phyloP scores from a whole-genome alignment of 192 early-diverging fungal species.

The Coemansia pectinata region DNA sequence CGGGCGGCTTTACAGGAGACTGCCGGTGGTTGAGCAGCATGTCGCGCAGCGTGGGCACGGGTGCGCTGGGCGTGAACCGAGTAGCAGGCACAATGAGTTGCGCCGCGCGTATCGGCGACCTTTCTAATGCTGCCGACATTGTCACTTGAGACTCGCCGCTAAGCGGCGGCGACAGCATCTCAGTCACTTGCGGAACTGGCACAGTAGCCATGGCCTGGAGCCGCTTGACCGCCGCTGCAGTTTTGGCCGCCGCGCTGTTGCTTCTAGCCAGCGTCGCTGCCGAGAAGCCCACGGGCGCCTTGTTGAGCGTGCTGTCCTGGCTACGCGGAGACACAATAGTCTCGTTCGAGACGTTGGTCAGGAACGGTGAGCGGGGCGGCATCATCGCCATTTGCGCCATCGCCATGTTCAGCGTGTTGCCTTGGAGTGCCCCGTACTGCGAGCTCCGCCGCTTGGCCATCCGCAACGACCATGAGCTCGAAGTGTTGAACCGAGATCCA shows the following conservation, averaged over 20 bases:
- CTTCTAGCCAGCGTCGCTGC: conserved; percentile 21
- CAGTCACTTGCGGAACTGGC: not conserved
- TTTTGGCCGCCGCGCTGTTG: conserved; percentile 51
- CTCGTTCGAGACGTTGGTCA: conserved; percentile 24
- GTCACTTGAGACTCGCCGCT: conserved; percentile 13
- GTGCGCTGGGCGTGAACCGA: conserved; percentile 15
- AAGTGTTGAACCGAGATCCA: conserved; percentile 19
- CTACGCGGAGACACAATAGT: not conserved
- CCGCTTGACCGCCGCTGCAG: conserved; percentile 42
- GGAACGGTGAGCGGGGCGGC: conserved; percentile 46
- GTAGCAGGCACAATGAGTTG: conserved; percentile 4
- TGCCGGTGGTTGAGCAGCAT: conserved; percentile 36
- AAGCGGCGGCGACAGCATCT: conserved; percentile 23
- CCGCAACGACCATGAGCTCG: conserved; percentile 8
- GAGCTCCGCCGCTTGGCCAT: conserved; percentile 20
- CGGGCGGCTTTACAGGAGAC: conserved; percentile 19
- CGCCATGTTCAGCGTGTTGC: conserved; percentile 43
- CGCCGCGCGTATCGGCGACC: conserved; percentile 11
- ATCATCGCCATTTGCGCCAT: conserved; percentile 51
- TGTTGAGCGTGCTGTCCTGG: conserved; percentile 9
- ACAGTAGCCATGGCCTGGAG: conserved; percentile 30
- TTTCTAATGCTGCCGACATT: not conserved
- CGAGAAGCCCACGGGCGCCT: not conserved
- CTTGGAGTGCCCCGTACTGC: conserved; percentile 20
- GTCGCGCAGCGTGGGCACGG: conserved; percentile 46